Conservation (phyloP, 2,329 filamentous ascomycete genomes). For the Sporothrix curviconia region DNA sequence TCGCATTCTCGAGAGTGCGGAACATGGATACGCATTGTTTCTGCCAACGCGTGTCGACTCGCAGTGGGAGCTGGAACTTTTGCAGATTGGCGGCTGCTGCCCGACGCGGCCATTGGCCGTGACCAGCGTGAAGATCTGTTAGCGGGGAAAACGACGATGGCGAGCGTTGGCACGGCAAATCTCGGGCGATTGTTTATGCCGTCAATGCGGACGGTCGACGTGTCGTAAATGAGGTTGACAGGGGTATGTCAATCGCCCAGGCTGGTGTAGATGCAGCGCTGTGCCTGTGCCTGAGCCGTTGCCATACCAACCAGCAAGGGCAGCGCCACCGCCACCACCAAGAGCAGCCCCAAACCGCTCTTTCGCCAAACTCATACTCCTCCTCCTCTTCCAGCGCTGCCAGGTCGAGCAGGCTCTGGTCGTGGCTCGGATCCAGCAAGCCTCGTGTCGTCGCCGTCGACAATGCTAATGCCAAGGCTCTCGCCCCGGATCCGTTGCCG, state of each 20-base stretch:
- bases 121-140: slow-evolving; percentile 30
- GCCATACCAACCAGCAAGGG: too few species aligned
- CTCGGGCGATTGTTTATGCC: slow-evolving; percentile 33
- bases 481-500: neutral
- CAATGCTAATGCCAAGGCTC: slow-evolving; percentile 11
- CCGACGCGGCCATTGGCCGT: slow-evolving; percentile 26
- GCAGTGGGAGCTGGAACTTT: slow-evolving; percentile 33
- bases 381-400: slow-evolving; percentile 9
- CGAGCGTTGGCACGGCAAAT: slow-evolving; percentile 31
- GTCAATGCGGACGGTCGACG: slow-evolving; percentile 26
- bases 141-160: slow-evolving; percentile 30
- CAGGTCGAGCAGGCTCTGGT: slow-evolving; percentile 16
- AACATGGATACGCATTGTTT: slow-evolving; percentile 38
- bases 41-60: slow-evolving; percentile 34
- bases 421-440: too few species aligned
- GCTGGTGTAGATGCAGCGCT: neutral
- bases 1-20: slow-evolving; percentile 10
- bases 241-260: slow-evolving; percentile 31
- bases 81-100: slow-evolving; percentile 34
- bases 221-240: slow-evolving; percentile 31
- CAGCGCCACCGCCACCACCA: neutral
- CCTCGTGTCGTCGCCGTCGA: slow-evolving; percentile 11
- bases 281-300: too few species aligned
- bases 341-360: too few species aligned
- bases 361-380: slow-evolving; percentile 10